Evolutionary conservation across 306 rosid genomes (phyloP).

Genomic region (Carpinus fangiana): DNA sequence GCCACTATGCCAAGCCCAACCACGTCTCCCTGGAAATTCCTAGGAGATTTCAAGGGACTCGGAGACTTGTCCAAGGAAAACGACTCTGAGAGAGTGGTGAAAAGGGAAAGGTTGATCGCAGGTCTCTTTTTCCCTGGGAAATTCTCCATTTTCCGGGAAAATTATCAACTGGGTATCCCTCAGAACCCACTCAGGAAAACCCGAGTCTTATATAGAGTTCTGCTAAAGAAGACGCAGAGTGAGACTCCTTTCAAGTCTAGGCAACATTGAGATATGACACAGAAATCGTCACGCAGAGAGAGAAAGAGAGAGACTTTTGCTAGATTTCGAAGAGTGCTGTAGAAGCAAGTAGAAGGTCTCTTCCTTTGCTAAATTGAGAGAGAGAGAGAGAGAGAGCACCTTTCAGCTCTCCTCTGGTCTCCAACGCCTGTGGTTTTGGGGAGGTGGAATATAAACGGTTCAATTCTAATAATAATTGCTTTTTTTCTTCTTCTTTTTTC

Average conservation of each 20-base stretch:
- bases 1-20: conserved; percentile 77
- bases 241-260: conserved; percentile 8
- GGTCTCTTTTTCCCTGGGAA: conserved; percentile 40
- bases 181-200: conserved; percentile 2
- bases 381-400: conserved; percentile 23
- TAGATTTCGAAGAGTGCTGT: conserved; percentile 4
- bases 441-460: conserved; percentile 2
- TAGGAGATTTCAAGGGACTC: conserved; percentile 36
- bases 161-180: conserved; percentile 12
- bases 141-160: conserved; percentile 32
- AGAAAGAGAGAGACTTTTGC: background rate
- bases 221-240: conserved; percentile 3
- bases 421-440: conserved; percentile 15
- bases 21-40: conserved; percentile 53
- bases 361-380: conserved; percentile 1
- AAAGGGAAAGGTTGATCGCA: conserved; percentile 41
- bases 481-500: background rate
- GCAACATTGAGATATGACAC: conserved; percentile 12
- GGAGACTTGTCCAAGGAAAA: conserved; percentile 30
- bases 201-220: background rate
- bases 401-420: conserved; percentile 39
- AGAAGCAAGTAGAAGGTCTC: conserved; percentile 17
- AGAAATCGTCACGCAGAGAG: background rate
- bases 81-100: conserved; percentile 45
- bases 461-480: background rate